phyloP scores from a whole-genome alignment of 495 filamentous ascomycete species.

The Penicillium soppii region DNA sequence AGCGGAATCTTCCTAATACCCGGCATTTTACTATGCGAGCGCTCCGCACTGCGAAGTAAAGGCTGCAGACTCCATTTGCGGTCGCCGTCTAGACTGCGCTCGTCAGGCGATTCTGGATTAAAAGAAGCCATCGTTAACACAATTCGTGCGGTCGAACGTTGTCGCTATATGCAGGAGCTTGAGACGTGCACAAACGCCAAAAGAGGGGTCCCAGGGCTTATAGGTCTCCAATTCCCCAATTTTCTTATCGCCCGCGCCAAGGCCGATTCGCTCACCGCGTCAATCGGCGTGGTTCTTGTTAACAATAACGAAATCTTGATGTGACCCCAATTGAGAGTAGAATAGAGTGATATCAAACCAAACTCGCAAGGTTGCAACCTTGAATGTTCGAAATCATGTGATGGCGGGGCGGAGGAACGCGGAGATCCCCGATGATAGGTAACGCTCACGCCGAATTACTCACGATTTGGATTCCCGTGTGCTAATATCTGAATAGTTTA shows the following conservation, averaged over 20 bases:
- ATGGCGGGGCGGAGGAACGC: constrained; percentile 20
- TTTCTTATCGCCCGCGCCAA: no score
- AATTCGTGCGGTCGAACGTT: no score
- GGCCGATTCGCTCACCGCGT: no score
- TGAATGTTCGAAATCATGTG: constrained; percentile 16
- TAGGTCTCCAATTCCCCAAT: no score
- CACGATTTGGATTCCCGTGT: constrained; percentile 11
- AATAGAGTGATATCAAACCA: no score
- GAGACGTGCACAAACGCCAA: background rate
- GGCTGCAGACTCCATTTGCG: constrained; percentile 35
- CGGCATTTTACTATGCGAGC: constrained; percentile 47
- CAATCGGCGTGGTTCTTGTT: no score
- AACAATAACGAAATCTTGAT: no score
- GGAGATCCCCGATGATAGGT: constrained; percentile 17
- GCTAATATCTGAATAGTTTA: constrained; percentile 10
- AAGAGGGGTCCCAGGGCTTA: no score
- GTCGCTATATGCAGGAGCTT: no score
- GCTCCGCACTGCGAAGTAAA: constrained; percentile 36
- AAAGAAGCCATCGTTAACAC: constrained; percentile 4
- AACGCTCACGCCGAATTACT: constrained; percentile 17
- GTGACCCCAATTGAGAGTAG: no score
- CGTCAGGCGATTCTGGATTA: constrained; percentile 3
- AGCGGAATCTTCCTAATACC: constrained; percentile 59
- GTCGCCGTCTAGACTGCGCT: constrained; percentile 11
- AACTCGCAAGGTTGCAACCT: no score